Evolutionary conservation across 306 rosid genomes (phyloP), one percentile per base, ranked within the genome.

Genomic region (Gastrolobium bilobum): DNA sequence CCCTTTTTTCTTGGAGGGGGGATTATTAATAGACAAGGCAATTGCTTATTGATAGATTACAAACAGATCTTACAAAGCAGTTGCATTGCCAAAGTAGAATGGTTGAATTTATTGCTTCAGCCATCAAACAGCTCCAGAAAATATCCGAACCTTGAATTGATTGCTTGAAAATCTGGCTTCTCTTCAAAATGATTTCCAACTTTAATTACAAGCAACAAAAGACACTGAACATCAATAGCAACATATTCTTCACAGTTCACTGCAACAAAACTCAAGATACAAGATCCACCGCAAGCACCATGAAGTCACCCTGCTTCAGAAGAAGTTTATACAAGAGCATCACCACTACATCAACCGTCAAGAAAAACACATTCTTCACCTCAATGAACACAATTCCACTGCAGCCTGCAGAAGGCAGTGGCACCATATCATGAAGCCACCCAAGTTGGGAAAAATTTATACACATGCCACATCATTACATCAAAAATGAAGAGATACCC

Each of bases 111-210:
- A 61, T 51, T 31, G 68, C 61, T 62, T 34, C 68, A 72, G 53
- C 50, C 8, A 58, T 29, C 13, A 54, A 54, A 65, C 29, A n/a
- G 43, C 64, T 7, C 4, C 54, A 44, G 6, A 26, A 30, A 67
- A 33, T 37, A 56, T 42, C 68, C 39, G n/a, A 73, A 73, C 51
- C 52, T 35, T 42, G 58, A 65, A 56, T 65, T 56, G 67, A 52
- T 47, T 6, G 10, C 61, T 35, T 4, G 4, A 37, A 39, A 56
- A 20, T 40, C 33, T 61, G 4, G 35, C 47, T 54, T 65, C 46
- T 66, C 81, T 42, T 59, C 6, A 3, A 30, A 53, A 29, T 81
- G 80, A 46, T 30, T 58, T 40, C n/a, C n/a, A n/a, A n/a, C n/a
- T n/a, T n/a, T n/a, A 3, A 4, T 79, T 71, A 29, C 38, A 38